phyloP scores from a whole-genome alignment of 2,329 filamentous ascomycete species.

The Fusarium mangiferae region DNA sequence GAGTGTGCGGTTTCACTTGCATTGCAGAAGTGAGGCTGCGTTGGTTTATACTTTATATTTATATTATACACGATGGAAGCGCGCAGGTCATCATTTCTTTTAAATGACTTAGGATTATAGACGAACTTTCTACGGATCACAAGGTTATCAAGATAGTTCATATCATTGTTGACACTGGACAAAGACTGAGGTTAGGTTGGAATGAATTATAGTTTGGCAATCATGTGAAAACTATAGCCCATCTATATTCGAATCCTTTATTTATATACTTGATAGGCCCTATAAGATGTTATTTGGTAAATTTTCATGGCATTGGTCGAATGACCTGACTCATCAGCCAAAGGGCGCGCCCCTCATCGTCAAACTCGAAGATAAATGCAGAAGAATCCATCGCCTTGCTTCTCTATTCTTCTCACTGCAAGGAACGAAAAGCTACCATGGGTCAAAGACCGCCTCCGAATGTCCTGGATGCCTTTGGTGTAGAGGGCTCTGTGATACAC shows the following conservation, averaged over 20 bases:
- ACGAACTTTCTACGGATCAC: not conserved
- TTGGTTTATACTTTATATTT: not conserved
- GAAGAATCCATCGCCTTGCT: no score
- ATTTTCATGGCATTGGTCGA: not conserved
- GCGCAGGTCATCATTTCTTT: accelerated
- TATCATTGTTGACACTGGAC: accelerated
- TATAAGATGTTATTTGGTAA: not conserved
- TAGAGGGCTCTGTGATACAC: not conserved
- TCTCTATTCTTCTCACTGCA: not conserved
- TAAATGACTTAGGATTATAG: not conserved
- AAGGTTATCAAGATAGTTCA: accelerated
- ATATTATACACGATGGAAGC: not conserved
- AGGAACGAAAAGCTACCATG: not conserved
- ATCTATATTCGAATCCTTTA: accelerated
- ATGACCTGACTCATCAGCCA: not conserved
- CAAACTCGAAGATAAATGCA: not conserved
- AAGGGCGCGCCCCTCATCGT: not conserved
- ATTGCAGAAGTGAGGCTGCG: not conserved
- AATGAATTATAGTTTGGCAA: no score
- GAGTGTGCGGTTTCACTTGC: slow-evolving; percentile 30
- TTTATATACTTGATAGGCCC: accelerated
- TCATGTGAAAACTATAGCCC: no score
- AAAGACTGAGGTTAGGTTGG: no score
- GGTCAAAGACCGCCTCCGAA: not conserved
- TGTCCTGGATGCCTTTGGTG: not conserved